Percentiles rank a stretch among this genome's conserved stretches.
Evolutionary conservation across 306 rosid species (phyloP).

Genomic region (Sicyos edulis): DNA sequence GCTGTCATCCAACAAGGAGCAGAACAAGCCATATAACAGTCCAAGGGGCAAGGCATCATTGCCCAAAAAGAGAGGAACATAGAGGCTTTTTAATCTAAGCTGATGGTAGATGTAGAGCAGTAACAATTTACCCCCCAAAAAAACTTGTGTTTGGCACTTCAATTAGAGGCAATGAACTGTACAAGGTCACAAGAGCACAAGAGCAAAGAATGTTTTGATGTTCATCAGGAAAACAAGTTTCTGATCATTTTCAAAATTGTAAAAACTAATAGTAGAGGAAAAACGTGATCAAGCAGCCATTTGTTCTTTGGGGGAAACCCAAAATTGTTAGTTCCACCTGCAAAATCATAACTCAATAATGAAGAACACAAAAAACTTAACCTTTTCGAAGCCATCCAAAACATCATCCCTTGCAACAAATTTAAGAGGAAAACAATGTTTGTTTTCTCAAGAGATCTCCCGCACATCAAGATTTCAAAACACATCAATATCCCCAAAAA

Average conservation of each 20-base stretch:
- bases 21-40: background rate
- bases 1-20: background rate
- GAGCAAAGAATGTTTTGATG: background rate
- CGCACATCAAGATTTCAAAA: background rate
- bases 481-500: background rate
- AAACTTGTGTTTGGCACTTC: background rate
- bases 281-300: background rate
- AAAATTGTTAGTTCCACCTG: background rate
- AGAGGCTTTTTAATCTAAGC: background rate
- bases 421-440: background rate
- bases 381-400: constrained; percentile 4
- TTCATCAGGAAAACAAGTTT: background rate
- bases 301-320: background rate
- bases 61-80: background rate
- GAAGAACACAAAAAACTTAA: background rate
- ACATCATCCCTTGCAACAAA: background rate
- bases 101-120: background rate
- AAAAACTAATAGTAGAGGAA: background rate
- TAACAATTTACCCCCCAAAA: background rate
- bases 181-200: background rate
- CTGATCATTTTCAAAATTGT: background rate
- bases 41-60: background rate
- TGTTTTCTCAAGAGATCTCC: background rate
- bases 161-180: background rate
- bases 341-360: background rate